phyloP scores from a whole-genome alignment of 2,329 filamentous ascomycete species.

The Leptosphaerulina australis region DNA sequence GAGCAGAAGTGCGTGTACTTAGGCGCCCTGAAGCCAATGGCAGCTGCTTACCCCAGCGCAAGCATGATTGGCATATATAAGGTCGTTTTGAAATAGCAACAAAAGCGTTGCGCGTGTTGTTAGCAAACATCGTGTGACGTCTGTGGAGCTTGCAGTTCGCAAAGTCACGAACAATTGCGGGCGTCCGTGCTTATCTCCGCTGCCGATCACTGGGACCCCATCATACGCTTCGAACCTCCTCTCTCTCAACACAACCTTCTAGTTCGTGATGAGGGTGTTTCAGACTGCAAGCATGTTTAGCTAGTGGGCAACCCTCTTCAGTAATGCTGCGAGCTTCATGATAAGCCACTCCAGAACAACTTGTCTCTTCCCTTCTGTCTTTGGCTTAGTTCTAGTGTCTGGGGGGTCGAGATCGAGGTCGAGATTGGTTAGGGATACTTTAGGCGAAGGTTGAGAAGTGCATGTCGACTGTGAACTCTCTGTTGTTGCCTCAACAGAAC shows the following conservation, averaged over 20 bases:
- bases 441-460: neutral
- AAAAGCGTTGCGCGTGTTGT: slow-evolving; percentile 28
- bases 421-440: no score
- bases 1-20: slow-evolving; percentile 7
- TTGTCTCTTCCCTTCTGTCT: slow-evolving; percentile 11
- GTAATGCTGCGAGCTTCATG: slow-evolving; percentile 8
- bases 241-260: neutral
- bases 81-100: slow-evolving; percentile 30
- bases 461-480: neutral
- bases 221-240: neutral
- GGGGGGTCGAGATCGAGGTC: neutral
- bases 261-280: no score
- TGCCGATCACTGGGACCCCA: neutral
- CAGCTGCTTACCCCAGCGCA: slow-evolving; percentile 24
- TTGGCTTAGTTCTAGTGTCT: neutral
- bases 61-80: slow-evolving; percentile 41
- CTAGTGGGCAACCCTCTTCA: slow-evolving; percentile 5
- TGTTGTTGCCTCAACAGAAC: slow-evolving; percentile 1
- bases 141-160: slow-evolving; percentile 21
- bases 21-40: slow-evolving; percentile 22
- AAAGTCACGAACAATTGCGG: slow-evolving; percentile 26
- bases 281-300: neutral
- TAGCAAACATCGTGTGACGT: slow-evolving; percentile 40
- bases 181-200: slow-evolving; percentile 38
- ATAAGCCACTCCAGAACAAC: slow-evolving; percentile 18